phyloP scores from a whole-genome alignment of 495 filamentous ascomycete genomes.

The Aspergillus ellipticus region DNA sequence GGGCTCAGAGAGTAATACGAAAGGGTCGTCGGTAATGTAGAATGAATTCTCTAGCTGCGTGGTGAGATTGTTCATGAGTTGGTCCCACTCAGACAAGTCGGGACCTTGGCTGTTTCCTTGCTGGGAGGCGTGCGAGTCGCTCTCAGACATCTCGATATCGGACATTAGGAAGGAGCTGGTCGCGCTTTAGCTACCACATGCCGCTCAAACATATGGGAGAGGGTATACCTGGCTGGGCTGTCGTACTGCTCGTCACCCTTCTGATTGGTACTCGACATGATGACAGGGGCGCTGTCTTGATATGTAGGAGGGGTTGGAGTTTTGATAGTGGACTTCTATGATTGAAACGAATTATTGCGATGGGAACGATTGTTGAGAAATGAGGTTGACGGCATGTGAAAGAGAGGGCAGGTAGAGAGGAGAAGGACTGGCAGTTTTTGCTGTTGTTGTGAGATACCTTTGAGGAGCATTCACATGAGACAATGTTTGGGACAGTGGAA shows the following conservation, averaged over 20 bases:
- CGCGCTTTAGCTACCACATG: neutral
- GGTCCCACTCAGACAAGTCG: neutral
- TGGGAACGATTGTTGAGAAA: too few species aligned
- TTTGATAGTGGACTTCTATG: neutral
- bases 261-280: neutral
- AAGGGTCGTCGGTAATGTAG: conserved; percentile 5
- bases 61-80: conserved; percentile 3
- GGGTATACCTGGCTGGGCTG: neutral
- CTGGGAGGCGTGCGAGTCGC: neutral
- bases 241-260: neutral
- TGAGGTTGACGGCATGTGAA: neutral
- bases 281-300: neutral
- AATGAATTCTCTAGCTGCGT: conserved; percentile 8
- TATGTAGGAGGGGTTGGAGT: neutral
- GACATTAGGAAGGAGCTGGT: neutral
- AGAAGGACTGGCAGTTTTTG: too few species aligned
- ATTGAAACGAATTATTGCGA: too few species aligned
- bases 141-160: neutral
- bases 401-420: neutral
- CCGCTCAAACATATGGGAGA: neutral
- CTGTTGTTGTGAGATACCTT: too few species aligned
- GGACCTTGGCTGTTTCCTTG: neutral
- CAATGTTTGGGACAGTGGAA: too few species aligned
- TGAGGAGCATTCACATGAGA: too few species aligned
- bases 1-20: conserved; percentile 3